Base-by-base conservation (phyloP, 2,329 filamentous ascomycete genomes). In the Chalaropsis thielavioides region DNA sequence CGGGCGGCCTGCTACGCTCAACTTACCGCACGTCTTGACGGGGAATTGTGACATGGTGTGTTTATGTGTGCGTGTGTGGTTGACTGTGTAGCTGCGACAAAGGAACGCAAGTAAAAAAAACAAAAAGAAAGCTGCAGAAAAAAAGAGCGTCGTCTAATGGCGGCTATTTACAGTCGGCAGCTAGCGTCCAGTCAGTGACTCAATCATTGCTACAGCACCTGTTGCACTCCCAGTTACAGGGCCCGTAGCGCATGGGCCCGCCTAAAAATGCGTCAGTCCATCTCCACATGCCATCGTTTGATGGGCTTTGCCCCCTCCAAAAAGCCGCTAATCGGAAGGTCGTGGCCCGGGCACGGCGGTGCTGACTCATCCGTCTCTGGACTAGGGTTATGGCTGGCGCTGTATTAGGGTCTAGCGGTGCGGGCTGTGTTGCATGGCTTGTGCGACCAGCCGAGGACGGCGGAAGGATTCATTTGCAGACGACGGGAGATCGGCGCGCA, bases 1-100 rank as follows among this genome's bases (percentile, higher is more conserved):
- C 31, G 24, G 24, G 40, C 61, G 51, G 22, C 24, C 22, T 2
- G 19, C 35, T 40, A 17, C 19, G 58, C n/a, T 10, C 19, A 7
- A 58, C 79, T 66, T 77, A 82, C 80, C 81, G 76, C 80, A 82
- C 74, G 83, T 84, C 77, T 83, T 84, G 67, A 76, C 75, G 60
- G 81, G 79, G 68, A 81, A 80, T 75, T 78, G 75, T 69, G 76
- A 68, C 69, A 67, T 66, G 40, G 31, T 64, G 31, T 43, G 27
- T 67, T 68, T 65, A 44, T 59, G 7, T 56, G 24, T 27, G 22
- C 24, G 11, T 24, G 60, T 61, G 43, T 49, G 24, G 59, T 38
- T 22, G 49, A 15, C 7, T 24, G n/a, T 59, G 35, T 19, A 40
- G 59, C 38, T 46, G 38, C 64, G 60, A 56, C 44, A 19, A 41